Evolutionary conservation across 2,329 filamentous ascomycete species (phyloP), one percentile per base, ranked within the genome.

Genomic region (Sclerotiophoma versabilis): DNA sequence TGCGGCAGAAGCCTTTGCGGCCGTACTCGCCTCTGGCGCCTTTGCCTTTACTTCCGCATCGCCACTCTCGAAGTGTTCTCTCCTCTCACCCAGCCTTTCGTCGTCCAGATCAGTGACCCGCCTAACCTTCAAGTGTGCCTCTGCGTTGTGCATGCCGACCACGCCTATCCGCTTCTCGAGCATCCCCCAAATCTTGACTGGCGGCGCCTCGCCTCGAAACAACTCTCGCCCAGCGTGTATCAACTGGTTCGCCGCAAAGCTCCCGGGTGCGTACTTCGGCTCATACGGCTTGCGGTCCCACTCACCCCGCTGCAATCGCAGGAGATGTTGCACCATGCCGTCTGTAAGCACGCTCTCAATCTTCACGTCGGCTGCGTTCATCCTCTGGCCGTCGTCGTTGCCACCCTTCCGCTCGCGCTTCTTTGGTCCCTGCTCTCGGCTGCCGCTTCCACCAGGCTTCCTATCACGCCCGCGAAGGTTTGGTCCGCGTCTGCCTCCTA

Each of bases 271-370:
- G 33, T 75, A 75, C 55, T 70, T 74, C 20, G 72, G 72, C 62
- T 69, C 64, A 37, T 74, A 75, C 4, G 68, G 58, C 50, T 65
- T 64, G 27, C 65, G 64, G 52, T 74, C 72, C 72, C 72, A 75
- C 55, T 72, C 68, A 29, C 68, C 65, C 22, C 68, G 59, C 60
- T 75, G 72, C 49, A 74, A 47, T 7, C 72, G 65, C 32, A 71
- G 48, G 42, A 75, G 44, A 11, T 73, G 66, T 44, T 70, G 67
- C 12, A 70, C 59, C 70, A 73, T 70, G 15, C 64, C 65, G 30
- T 73, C 65, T 4, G 63, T 62, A 11, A 72, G 38, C 0, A 63
- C 62, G 3, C 62, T 45, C 9, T 63, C 56, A 9, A 58, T 44
- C 20, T 57, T 53, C 1, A 65, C 37, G 7, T 65, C 52, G 1